Base-by-base conservation (phyloP, 768 basidiomycete genomes). In the Boletus vinaceobasis region DNA sequence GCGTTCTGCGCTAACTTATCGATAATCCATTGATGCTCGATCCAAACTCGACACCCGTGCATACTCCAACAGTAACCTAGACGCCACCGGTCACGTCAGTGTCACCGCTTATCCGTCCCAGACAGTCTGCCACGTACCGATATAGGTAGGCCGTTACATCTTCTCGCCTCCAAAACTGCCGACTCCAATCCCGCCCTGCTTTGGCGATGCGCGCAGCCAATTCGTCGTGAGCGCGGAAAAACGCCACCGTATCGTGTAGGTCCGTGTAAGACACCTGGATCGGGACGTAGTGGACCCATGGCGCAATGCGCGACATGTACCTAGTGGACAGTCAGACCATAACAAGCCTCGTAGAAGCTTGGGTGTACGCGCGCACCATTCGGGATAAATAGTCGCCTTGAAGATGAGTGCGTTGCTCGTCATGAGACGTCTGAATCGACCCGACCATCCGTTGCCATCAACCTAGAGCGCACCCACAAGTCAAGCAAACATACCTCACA, bases 221-320 rank as follows among this genome's bases (percentile, higher is more conserved):
- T 1, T 73, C 77, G 48, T 90, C 86, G 58, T 89, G 86, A 0
- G 74, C 82, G 0, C 83, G 80, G 72, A 90, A 90, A 74, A 93
- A 93, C 1, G 83, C 70, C 43, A 88, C 75, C 4, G 83, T 74
- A 59, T 91, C 90, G 65, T 87, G 80, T 4, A 91, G 67, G 67
- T 90, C 87, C 0, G 79, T 76, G 11, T 86, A 77, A 58, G 87
- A 84, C 0, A 86, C 55, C 58, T 84, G 80, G 4, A 89, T 74
- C 2, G 88, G 88, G 1, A 90, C 77, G 63, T 89, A 90, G 66
- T 89, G 88, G 10, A 88, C 74, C 86, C 87, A 88, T 0, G 87
- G 84, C 31, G 73, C 77, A 43, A 84, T 73, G 11, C 83, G 78
- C 52, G 84, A 80, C 14, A 69, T 73, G 56, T 72, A 85, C 83